A percentile compares a stretch with the other conserved stretches of the same genome.
phyloP scores from a whole-genome alignment of 495 filamentous ascomycete genomes.

The Tuber melanosporum region DNA sequence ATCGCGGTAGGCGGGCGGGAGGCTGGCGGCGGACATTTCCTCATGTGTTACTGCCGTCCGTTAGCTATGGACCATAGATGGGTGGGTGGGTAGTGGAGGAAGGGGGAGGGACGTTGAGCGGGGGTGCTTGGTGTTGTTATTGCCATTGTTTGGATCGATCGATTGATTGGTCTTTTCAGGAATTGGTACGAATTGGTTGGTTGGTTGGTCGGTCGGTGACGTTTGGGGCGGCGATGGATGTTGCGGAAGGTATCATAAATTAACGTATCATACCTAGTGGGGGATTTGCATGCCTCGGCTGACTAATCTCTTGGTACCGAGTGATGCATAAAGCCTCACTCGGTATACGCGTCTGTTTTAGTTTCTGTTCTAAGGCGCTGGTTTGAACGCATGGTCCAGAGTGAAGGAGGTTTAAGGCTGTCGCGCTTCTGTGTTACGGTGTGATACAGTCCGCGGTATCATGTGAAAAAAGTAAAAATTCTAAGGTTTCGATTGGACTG shows the following conservation, averaged over 20 bases:
- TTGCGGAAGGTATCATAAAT: not conserved
- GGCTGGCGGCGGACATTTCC: conserved; percentile 83
- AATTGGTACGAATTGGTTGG: too few species aligned
- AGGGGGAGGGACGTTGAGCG: not conserved
- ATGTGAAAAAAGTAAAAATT: too few species aligned
- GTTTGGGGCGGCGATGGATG: not conserved
- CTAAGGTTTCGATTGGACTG: too few species aligned
- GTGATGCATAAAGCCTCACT: conserved; percentile 1
- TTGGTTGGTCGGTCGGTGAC: not conserved
- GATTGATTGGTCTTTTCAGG: too few species aligned
- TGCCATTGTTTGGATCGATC: not conserved
- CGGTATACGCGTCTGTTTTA: not conserved
- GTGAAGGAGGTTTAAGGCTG: not conserved
- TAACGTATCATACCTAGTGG: too few species aligned
- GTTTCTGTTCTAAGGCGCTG: too few species aligned
- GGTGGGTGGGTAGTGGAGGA: not conserved
- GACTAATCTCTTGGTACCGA: not conserved
- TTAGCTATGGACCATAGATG: not conserved
- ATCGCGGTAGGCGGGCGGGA: conserved; percentile 87
- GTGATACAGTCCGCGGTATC: too few species aligned
- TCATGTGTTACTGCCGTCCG: conserved; percentile 60
- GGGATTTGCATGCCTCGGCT: not conserved
- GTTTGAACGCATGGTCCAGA: too few species aligned
- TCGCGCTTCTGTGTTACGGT: too few species aligned
- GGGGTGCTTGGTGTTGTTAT: not conserved